A percentile compares a stretch with the other conserved stretches of the same genome.
These are phyloP conservation scores for Cicer cuneatum DNA, from an alignment of 306 rosid genomes.

Conservation along the genomic window DNA sequence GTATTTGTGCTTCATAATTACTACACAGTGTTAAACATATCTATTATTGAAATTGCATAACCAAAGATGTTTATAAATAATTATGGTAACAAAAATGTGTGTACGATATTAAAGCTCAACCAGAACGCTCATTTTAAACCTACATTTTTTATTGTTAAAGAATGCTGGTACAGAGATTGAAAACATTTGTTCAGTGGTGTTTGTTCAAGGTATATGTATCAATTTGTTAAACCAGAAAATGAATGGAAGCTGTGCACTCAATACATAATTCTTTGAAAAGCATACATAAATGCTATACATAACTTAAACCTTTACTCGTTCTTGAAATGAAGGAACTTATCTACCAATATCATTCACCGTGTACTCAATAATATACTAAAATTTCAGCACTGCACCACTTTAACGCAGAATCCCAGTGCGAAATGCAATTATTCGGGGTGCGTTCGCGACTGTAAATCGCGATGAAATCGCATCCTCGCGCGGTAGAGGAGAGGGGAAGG, in stretches of 20 bases:
- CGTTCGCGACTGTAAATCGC: no score
- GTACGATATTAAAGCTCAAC: background rate
- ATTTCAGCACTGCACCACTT: no score
- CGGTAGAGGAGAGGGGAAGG: no score
- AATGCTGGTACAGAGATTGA: background rate
- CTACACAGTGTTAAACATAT: background rate
- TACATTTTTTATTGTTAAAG: background rate
- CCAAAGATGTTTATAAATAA: slow-evolving; percentile 19
- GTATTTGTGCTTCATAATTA: no score
- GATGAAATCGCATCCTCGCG: no score
- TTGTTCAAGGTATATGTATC: background rate
- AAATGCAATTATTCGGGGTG: no score
- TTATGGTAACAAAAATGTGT: background rate
- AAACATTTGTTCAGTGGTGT: background rate
- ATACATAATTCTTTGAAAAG: background rate
- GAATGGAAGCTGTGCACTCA: background rate
- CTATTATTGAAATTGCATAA: background rate
- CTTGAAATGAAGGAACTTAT: background rate
- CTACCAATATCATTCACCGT: background rate
- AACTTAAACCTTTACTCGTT: background rate
- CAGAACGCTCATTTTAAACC: background rate
- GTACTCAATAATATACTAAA: no score
- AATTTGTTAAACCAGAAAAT: background rate
- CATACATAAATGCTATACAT: background rate
- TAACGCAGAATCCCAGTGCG: no score